Base-by-base conservation (phyloP, 768 basidiomycete genomes). In the Tricholoma hemisulphureum region DNA sequence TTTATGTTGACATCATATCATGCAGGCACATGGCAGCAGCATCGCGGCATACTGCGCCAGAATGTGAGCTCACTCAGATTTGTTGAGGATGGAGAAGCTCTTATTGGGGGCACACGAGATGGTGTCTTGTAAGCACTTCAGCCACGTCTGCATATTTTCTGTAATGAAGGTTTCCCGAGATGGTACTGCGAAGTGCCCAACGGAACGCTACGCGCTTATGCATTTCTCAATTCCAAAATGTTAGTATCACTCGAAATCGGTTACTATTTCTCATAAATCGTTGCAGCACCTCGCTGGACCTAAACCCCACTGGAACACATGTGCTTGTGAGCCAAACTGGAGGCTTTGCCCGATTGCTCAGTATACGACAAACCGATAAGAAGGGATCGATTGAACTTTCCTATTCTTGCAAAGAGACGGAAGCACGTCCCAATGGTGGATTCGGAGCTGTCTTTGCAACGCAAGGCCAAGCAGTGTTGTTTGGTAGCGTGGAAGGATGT, bases 151-250 rank as follows among this genome's bases (percentile, higher is more conserved):
- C 39, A 34, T 9, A 28, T 49, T 31, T 46, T 4, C 5, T 9
- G 50, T 34, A n/a, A 57, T 51, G 57, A 32, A 55, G 14, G 26
- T 57, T 49, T 62, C 37, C 56, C 24, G 56, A 88, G 86, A 59
- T 88, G 88, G 87, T 80, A 84, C 66, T 87, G 83, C 62, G 82
- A 84, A 64, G 73, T 89, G 58, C 85, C 85, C 0, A 86, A 87
- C 61, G 87, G 87, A 24, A 87, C 82, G 11, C 71, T 86, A 45
- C 80, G 82, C 4, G 85, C 83, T 10, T 83, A 82, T 56, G 74
- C 80, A 6, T 86, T 87, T 63, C 73, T 88, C 59, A 76, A 81
- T 67, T 72, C 79, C 43, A 80, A 77, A 69, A 81, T 89, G 87
- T 86, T 61, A 61, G 83, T 71, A 10, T 23, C 23, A 23, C 35